A percentile compares a stretch with the other conserved stretches of the same genome.
Conservation (phyloP, 768 basidiomycete species). For the Crucibulum laeve region DNA sequence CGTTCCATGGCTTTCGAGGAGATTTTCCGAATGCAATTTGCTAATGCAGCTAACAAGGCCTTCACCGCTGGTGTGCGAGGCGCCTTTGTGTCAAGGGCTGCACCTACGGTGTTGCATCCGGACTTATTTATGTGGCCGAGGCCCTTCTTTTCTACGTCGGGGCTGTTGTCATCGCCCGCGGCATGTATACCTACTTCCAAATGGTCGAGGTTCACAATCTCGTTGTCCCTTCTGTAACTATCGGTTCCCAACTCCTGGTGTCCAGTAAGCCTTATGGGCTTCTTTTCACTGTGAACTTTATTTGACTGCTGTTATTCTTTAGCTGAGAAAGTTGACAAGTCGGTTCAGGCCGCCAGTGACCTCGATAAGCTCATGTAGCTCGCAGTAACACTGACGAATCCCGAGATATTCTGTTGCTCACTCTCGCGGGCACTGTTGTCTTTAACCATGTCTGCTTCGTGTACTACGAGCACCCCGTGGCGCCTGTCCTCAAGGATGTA, state of each 20-base stretch:
- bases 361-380: slow-evolving; percentile 68
- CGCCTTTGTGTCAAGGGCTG: slow-evolving; percentile 87
- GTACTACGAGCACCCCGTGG: slow-evolving; percentile 78
- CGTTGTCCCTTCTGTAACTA: slow-evolving; percentile 90
- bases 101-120: slow-evolving; percentile 75
- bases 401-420: slow-evolving; percentile 60
- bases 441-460: slow-evolving; percentile 77
- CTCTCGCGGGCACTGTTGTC: slow-evolving; percentile 60
- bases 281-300: neutral
- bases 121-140: slow-evolving; percentile 85
- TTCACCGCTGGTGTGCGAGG: slow-evolving; percentile 66
- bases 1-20: too few species aligned
- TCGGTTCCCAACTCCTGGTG: slow-evolving; percentile 86
- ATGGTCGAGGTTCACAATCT: slow-evolving; percentile 91
- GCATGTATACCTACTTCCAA: slow-evolving; percentile 80
- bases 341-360: slow-evolving; percentile 78
- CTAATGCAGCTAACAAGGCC: slow-evolving; percentile 55
- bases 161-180: slow-evolving; percentile 76
- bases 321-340: slow-evolving; percentile 83
- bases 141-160: slow-evolving; percentile 91
- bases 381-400: slow-evolving; percentile 64
- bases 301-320: slow-evolving; percentile 7
- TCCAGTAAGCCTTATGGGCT: slow-evolving; percentile 73
- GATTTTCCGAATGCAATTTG: slow-evolving; percentile 68
- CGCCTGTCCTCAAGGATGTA: slow-evolving; percentile 63